Evolutionary conservation across 2,329 filamentous ascomycete genomes (phyloP), one percentile per base, ranked within the genome.

Genomic region (Ceratocystis albifundus): DNA sequence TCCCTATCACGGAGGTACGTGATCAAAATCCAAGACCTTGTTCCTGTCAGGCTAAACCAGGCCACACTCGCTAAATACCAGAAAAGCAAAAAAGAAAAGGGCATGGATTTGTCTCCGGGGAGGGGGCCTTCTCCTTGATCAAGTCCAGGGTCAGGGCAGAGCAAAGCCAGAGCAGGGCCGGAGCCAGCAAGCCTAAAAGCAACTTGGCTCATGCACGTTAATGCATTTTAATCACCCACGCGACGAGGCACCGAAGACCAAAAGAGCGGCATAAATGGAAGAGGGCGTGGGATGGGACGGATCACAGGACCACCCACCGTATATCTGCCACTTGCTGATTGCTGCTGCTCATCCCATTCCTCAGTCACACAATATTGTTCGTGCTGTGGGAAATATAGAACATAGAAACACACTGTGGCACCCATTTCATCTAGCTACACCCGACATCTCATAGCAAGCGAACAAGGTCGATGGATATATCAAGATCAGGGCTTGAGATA

Each of bases 151-250:
- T 10, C 10, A 41, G 36, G 36, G 2, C 36, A 41, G 36, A 8
- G 10, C 36, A 41, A 10, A 4, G 36, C 36, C 36, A 41, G 36
- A 41, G 10, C 10, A 20, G 48, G 48, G 48, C 48, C 48, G 22
- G 22, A 53, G 22, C 53, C 12, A 59, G 15, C 25, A 22, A 30
- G 53, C 28, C 28, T 30, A 30, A 59, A n/a, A 25, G 25, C 28
- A 32, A 8, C 55, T 3, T 59, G 55, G 55, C 25, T 59, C 28
- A 59, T 59, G 55, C 55, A n/a, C 25, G 25, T n/a, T 32, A 15
- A 59, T 36, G 28, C 55, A 57, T 57, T 59, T 59, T 30, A 8
- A 59, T 59, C 55, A 32, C 30, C 55, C 55, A 59, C 15, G 55
- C 28, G 28, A 32, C 55, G 20, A 3, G 10, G 48, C 48, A 25